Base-by-base conservation (phyloP, 257 asterid species). In the Ehretia macrophylla region DNA sequence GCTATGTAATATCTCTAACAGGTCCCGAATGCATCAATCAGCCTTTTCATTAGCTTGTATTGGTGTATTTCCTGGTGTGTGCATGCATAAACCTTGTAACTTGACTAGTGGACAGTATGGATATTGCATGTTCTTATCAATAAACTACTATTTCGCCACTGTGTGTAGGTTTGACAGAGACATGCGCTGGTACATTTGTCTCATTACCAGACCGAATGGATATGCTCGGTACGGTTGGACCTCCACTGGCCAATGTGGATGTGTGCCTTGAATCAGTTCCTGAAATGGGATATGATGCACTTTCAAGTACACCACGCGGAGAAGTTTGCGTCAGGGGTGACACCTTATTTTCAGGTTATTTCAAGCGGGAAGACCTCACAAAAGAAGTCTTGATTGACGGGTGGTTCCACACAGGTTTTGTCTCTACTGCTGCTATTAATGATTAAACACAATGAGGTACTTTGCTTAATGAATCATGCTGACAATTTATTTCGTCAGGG, bases 321-420 rank as follows among this genome's bases (percentile, higher is more conserved):
- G 99, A 92, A 80, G 81, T 92, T 71, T 92, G 99, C 14, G 69
- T 92, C 39, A 80, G 84, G 80, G 99, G 99, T 4, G 88, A 86
- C 39, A 74, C 83, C 39, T 67, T 92, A 56, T 92, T 92, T 62
- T 75, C 95, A 17, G 99, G 99, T 50, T 92, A 92, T 77, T 81
- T 37, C 74, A 92, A 92, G 70, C 96, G 95, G 20, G 96, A 92
- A 55, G 97, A 88, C 77, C 95, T 92, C 23, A 92, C 99, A 35
- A 79, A 78, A 65, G 99, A 92, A 78, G 99, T 86, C 57, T 65
- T 88, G 23, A 55, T 75, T 53, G 95, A 88, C 59, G 96, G 96
- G 73, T 92, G 99, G 99, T 88, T 88, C 79, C 99, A 92, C 76
- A 92, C 99, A 83, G 99, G 99, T 42, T 92, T 67, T 45, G 39